Evolutionary conservation across 2,329 filamentous ascomycete genomes (phyloP).

Genomic region (Phyllosticta capitalensis): DNA sequence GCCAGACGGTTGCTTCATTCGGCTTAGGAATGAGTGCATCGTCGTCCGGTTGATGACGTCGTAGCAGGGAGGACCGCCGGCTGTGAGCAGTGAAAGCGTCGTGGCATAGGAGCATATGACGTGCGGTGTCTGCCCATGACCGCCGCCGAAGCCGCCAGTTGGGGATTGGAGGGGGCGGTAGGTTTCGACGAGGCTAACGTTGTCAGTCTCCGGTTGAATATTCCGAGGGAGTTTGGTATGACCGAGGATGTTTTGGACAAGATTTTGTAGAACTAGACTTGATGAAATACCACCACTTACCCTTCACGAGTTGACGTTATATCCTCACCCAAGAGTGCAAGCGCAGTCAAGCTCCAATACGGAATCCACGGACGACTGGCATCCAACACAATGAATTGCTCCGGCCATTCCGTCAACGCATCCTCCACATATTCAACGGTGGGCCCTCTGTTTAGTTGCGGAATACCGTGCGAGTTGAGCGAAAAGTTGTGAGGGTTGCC

Average conservation of each 20-base stretch:
- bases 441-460: conserved; percentile 56
- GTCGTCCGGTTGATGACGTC: conserved; percentile 67
- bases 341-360: conserved; percentile 78
- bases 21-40: conserved; percentile 69
- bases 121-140: conserved; percentile 84
- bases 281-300: no score
- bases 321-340: conserved; percentile 56
- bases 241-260: not conserved
- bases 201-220: no score
- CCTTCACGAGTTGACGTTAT: conserved; percentile 50
- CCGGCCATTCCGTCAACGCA: conserved; percentile 52
- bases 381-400: conserved; percentile 64
- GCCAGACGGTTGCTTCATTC: conserved; percentile 76
- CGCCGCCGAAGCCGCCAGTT: conserved; percentile 81
- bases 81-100: conserved; percentile 66
- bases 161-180: conserved; percentile 73
- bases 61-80: conserved; percentile 66
- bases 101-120: conserved; percentile 82
- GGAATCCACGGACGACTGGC: conserved; percentile 87
- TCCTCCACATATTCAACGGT: conserved; percentile 54
- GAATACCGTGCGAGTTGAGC: conserved; percentile 64
- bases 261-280: no score
- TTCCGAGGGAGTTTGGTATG: not conserved
- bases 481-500: conserved; percentile 41
- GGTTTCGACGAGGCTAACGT: conserved; percentile 54